Evolutionary conservation across 2,329 filamentous ascomycete species (phyloP).

Genomic region (Penicillium sp.): DNA sequence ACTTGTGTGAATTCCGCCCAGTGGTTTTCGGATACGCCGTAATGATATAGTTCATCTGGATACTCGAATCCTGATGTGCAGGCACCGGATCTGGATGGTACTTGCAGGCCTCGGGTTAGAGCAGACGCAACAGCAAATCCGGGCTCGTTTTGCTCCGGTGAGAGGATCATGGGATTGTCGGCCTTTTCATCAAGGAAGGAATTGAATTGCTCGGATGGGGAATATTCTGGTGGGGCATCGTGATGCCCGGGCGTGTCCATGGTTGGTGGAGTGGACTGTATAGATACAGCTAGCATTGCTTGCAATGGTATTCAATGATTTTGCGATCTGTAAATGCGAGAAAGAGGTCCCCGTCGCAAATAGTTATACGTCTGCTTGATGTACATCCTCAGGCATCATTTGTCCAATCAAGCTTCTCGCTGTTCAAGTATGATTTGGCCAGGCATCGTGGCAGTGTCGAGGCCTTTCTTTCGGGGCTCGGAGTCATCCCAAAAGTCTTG

Average conservation of each 20-base stretch:
- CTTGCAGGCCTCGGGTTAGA: constrained; percentile 29
- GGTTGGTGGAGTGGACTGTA: neutral
- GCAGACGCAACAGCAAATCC: constrained; percentile 19
- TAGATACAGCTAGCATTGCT: neutral
- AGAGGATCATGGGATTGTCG: constrained; percentile 11
- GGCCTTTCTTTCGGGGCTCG: neutral
- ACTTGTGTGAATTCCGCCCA: constrained; percentile 30
- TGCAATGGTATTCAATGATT: neutral
- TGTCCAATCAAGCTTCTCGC: neutral
- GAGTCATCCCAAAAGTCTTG: neutral
- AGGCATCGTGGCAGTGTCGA: neutral
- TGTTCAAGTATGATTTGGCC: neutral
- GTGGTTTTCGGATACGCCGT: constrained; percentile 20
- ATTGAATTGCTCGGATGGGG: neutral
- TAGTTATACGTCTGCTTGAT: neutral
- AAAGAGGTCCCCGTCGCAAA: neutral
- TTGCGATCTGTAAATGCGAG: neutral
- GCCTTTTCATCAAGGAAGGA: constrained; percentile 5
- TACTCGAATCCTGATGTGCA: constrained; percentile 33
- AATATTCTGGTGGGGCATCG: constrained; percentile 11
- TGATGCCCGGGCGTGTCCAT: neutral
- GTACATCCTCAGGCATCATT: neutral
- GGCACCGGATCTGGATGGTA: constrained; percentile 26
- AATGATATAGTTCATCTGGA: constrained; percentile 22
- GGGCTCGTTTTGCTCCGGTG: constrained; percentile 13